A percentile compares a stretch with the other conserved stretches of the same genome.
phyloP scores from a whole-genome alignment of 2,329 filamentous ascomycete genomes.

The Proliferodiscus dingleyae region DNA sequence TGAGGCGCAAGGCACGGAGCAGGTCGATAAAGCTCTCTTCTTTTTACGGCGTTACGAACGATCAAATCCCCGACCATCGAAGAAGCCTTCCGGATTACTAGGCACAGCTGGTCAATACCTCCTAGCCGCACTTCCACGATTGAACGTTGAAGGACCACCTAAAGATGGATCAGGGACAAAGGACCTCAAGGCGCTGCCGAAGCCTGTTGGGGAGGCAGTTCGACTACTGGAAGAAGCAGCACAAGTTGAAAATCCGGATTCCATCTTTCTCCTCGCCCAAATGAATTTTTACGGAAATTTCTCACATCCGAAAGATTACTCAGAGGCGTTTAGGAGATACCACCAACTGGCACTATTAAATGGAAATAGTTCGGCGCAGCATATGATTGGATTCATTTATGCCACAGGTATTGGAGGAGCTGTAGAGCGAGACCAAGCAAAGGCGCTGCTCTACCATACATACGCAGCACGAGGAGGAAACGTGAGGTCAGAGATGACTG shows the following conservation, averaged over 20 bases:
- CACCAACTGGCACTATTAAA: conserved; percentile 67
- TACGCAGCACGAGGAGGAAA: conserved; percentile 84
- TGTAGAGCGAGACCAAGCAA: conserved; percentile 81
- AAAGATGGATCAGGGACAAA: conserved; percentile 14
- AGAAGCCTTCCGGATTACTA: conserved; percentile 53
- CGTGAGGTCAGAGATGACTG: conserved; percentile 85
- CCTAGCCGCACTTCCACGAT: conserved; percentile 55
- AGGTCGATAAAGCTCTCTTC: conserved; percentile 34
- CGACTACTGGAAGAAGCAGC: conserved; percentile 55
- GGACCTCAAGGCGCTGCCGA: conserved; percentile 38
- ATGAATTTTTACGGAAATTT: conserved; percentile 98
- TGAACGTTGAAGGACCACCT: conserved; percentile 60
- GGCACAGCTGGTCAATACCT: conserved; percentile 55
- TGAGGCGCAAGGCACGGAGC: conserved; percentile 25
- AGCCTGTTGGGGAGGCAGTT: conserved; percentile 52
- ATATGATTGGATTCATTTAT: conserved; percentile 95
- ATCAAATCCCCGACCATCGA: conserved; percentile 27
- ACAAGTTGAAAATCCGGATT: conserved; percentile 61
- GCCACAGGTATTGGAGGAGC: conserved; percentile 83
- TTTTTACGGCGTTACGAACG: conserved; percentile 31
- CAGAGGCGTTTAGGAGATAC: conserved; percentile 76
- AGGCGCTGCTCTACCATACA: conserved; percentile 88
- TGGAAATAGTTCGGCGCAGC: conserved; percentile 88
- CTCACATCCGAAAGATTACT: conserved; percentile 77
- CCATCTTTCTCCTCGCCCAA: conserved; percentile 82